Conservation (phyloP, 306 rosid genomes). For the Lupinus albus region DNA sequence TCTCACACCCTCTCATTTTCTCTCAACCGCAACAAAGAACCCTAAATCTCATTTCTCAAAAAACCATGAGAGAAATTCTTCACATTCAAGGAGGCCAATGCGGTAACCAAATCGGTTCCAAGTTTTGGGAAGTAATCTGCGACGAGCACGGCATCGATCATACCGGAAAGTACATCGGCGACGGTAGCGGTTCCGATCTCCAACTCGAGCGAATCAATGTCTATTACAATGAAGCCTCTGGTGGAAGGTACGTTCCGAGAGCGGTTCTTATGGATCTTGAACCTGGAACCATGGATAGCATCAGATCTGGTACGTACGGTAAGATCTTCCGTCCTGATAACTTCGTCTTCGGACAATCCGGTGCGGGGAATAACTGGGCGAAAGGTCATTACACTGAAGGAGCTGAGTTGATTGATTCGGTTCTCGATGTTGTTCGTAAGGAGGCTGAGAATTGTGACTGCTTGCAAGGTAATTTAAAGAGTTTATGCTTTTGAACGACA, state of each 20-base stretch:
- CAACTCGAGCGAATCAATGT: slow-evolving; percentile 47
- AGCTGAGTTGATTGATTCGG: slow-evolving; percentile 46
- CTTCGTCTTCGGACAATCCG: slow-evolving; percentile 51
- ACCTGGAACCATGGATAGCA: slow-evolving; percentile 50
- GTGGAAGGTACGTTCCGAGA: slow-evolving; percentile 43
- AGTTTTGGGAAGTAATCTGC: slow-evolving; percentile 52
- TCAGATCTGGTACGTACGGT: slow-evolving; percentile 48
- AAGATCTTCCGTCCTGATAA: slow-evolving; percentile 46
- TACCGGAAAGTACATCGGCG: slow-evolving; percentile 33
- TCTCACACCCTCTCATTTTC: background rate
- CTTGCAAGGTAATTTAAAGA: slow-evolving; percentile 36
- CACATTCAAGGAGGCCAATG: slow-evolving; percentile 52
- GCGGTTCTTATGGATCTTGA: slow-evolving; percentile 52
- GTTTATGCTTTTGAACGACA: background rate
- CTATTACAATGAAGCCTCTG: slow-evolving; percentile 46
- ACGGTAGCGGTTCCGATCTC: background rate
- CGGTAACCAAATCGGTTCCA: slow-evolving; percentile 51
- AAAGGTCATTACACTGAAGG: slow-evolving; percentile 53
- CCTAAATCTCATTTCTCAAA: no score
- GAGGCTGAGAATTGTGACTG: slow-evolving; percentile 53
- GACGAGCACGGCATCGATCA: slow-evolving; percentile 48
- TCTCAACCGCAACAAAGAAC: no score
- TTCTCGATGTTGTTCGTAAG: slow-evolving; percentile 51
- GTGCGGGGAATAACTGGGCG: slow-evolving; percentile 80
- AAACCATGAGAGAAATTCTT: slow-evolving; percentile 44